These are phyloP conservation scores for Colletotrichum sp. DNA, from an alignment of 2,329 filamentous ascomycete species.

Conservation along the genomic window DNA sequence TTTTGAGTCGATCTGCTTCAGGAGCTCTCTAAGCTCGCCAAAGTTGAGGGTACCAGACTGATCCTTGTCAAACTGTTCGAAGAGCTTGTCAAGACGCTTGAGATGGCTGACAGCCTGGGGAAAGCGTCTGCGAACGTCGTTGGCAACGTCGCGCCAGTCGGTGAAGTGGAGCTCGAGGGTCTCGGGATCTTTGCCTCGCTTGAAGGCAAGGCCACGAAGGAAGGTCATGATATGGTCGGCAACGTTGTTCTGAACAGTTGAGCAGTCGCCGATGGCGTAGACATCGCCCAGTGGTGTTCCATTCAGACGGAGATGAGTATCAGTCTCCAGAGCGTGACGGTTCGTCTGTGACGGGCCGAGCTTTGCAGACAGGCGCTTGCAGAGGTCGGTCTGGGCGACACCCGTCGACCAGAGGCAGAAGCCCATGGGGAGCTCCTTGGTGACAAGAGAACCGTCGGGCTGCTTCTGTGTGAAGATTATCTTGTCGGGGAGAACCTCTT, in stretches of 20 bases:
- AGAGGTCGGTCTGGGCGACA: constrained; percentile 84
- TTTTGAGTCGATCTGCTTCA: constrained; percentile 92
- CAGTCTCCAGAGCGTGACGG: constrained; percentile 89
- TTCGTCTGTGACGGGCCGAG: constrained; percentile 83
- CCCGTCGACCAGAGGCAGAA: constrained; percentile 99
- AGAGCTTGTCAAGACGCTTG: constrained; percentile 87
- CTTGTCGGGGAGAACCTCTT: constrained; percentile 82
- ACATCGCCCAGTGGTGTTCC: constrained; percentile 92
- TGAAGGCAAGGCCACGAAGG: constrained; percentile 87
- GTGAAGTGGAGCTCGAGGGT: constrained; percentile 84
- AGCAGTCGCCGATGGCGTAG: constrained; percentile 94
- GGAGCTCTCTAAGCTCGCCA: constrained; percentile 84
- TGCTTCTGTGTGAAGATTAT: constrained; percentile 89
- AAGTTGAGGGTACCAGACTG: constrained; percentile 94
- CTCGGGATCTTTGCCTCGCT: constrained; percentile 88
- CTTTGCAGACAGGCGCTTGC: constrained; percentile 76
- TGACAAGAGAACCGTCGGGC: constrained; percentile 74
- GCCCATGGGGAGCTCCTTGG: constrained; percentile 92
- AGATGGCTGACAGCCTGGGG: constrained; percentile 90
- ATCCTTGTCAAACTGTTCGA: constrained; percentile 91
- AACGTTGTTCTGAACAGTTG: constrained; percentile 97
- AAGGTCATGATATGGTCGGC: constrained; percentile 91
- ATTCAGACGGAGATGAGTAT: constrained; percentile 87
- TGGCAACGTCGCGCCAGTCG: constrained; percentile 87
- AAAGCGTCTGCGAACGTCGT: constrained; percentile 85